These are phyloP conservation scores for Kondoa subrosea DNA, from an alignment of 768 basidiomycete species.

Conservation along the genomic window DNA sequence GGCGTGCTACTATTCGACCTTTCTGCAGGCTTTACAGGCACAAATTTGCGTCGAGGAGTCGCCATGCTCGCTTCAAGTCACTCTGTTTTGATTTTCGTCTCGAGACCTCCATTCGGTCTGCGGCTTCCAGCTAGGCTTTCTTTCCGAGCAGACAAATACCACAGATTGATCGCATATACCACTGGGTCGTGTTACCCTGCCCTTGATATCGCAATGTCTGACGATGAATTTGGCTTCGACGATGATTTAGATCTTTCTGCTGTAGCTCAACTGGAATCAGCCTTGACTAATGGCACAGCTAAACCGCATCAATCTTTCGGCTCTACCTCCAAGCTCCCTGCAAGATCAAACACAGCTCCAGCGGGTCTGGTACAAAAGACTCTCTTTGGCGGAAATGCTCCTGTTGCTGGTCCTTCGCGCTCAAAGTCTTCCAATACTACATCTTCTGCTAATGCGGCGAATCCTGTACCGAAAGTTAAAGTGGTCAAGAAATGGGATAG, in stretches of 20 bases:
- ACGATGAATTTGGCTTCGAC: conserved; percentile 17
- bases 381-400: background rate
- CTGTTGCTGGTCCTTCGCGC: background rate
- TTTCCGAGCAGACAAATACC: too few species aligned
- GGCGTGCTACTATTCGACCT: background rate
- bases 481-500: conserved; percentile 81
- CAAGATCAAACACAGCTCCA: background rate
- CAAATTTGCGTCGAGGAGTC: background rate
- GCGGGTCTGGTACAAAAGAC: background rate
- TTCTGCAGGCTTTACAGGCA: background rate
- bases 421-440: background rate
- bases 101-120: background rate
- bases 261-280: conserved; percentile 21
- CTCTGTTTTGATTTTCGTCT: background rate
- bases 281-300: background rate
- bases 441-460: background rate
- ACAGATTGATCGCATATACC: too few species aligned
- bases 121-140: background rate
- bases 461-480: conserved; percentile 37
- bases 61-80: background rate
- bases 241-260: conserved; percentile 22
- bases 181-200: too few species aligned
- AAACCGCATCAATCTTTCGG: background rate
- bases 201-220: conserved; percentile 1
- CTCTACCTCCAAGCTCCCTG: conserved; percentile 17